Conservation (phyloP, 495 filamentous ascomycete species). For the Hypoxylon perforatum region DNA sequence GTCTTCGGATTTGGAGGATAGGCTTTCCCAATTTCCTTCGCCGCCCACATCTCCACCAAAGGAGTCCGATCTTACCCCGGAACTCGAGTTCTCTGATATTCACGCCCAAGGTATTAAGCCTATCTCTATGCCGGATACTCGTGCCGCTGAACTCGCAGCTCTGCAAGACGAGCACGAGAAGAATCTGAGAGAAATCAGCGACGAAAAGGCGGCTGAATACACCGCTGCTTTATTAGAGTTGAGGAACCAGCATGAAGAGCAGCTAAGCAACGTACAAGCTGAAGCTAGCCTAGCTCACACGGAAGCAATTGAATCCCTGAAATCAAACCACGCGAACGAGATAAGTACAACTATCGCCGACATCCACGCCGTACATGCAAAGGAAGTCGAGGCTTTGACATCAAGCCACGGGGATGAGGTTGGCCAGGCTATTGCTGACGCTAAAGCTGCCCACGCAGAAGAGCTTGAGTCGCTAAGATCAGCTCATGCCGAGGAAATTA, state of each 20-base stretch:
- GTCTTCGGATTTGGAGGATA: slow-evolving; percentile 53
- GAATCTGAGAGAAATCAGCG: slow-evolving; percentile 55
- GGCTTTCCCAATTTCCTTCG: slow-evolving; percentile 59
- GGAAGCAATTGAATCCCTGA: slow-evolving; percentile 52
- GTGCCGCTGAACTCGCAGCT: slow-evolving; percentile 34
- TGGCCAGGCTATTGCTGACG: slow-evolving; percentile 46
- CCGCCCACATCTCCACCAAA: slow-evolving; percentile 52
- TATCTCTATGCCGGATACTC: slow-evolving; percentile 42
- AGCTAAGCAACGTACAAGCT: slow-evolving; percentile 50
- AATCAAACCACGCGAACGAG: slow-evolving; percentile 52
- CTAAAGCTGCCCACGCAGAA: slow-evolving; percentile 44
- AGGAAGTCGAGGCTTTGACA: slow-evolving; percentile 54
- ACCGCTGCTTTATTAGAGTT: slow-evolving; percentile 57
- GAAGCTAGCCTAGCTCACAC: slow-evolving; percentile 51
- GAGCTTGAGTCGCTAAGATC: slow-evolving; percentile 54
- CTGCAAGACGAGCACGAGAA: slow-evolving; percentile 58
- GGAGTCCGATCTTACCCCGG: slow-evolving; percentile 25
- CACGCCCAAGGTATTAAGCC: slow-evolving; percentile 50
- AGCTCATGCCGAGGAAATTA: slow-evolving; percentile 50
- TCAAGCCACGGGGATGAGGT: slow-evolving; percentile 55
- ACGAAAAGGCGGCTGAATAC: slow-evolving; percentile 58
- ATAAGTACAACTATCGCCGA: slow-evolving; percentile 47
- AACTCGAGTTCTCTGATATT: slow-evolving; percentile 46
- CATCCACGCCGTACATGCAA: slow-evolving; percentile 44
- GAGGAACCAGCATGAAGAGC: slow-evolving; percentile 56